These are phyloP conservation scores for Yamadazyma sp. DNA, from an alignment of 805 yeast species.

Conservation along the genomic window DNA sequence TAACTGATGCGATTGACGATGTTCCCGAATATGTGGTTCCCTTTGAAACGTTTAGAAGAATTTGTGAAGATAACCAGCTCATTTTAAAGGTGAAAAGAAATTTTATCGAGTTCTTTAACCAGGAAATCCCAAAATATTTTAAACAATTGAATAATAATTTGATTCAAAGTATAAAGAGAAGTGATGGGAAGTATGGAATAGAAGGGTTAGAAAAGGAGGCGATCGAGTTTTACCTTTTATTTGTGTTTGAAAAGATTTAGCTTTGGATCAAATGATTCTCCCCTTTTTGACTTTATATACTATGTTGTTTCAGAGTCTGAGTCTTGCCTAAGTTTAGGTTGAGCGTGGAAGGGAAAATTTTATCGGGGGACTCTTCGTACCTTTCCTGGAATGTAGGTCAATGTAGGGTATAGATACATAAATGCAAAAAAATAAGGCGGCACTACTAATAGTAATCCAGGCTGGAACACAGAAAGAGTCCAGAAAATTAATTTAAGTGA, in stretches of 20 bases:
- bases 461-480: no score
- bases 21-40: constrained; percentile 98
- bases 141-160: constrained; percentile 57
- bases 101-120: constrained; percentile 78
- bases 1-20: constrained; percentile 92
- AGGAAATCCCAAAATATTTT: constrained; percentile 71
- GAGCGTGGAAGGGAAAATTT: no score
- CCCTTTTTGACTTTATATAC: no score
- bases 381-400: no score
- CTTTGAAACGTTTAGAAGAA: constrained; percentile 77
- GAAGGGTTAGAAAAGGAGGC: constrained; percentile 89
- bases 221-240: constrained; percentile 82
- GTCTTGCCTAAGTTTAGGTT: no score
- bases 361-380: no score
- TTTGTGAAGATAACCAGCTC: constrained; percentile 82
- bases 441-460: no score
- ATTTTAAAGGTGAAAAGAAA: constrained; percentile 70
- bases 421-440: no score
- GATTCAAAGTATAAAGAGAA: constrained; percentile 66
- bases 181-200: constrained; percentile 81
- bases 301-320: no score
- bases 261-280: no score
- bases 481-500: no score
- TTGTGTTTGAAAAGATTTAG: constrained; percentile 64
- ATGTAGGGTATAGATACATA: no score